Base-by-base conservation (phyloP, 2,329 filamentous ascomycete genomes). In the Sclerotinia nivalis region DNA sequence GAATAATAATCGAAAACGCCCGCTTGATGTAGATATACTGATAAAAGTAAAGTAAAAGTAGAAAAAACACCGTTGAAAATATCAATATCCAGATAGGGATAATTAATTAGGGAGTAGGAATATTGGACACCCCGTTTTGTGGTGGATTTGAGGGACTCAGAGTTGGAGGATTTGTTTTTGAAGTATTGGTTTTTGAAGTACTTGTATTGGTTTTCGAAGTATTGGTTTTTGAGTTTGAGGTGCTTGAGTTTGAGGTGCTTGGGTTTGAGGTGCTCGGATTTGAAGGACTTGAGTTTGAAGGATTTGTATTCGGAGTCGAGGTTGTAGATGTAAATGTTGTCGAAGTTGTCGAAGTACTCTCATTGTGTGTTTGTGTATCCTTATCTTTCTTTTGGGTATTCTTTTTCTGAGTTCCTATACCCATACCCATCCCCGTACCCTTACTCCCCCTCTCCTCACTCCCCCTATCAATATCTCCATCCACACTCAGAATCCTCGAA, bases 151-250 rank as follows among this genome's bases (percentile, higher is more conserved):
- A 56, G 22, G 28, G 34, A 22, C 9, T 56, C 9, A 13, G 18
- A 55, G 5, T 22, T 34, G 7, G 10, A 20, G 28, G 54, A 13
- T 56, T 34, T 1, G 20, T 54, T 1, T 54, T 15, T 25, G 13
- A 31, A 31, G 50, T n/a, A 54, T 25, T 28, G 7, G 13, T 54
- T 18, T 3, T 28, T 4, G n/a, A 54, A 9, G 4, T 15, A 31
- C n/a, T n/a, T n/a, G n/a, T n/a, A n/a, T 20, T 28, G 0, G 5
- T n/a, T 3, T 22, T 15, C 0, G 20, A 22, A 22, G 28, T 0
- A 22, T 56, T 22, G 2, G 13, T 15, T 15, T 15, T 43, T 34
- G 31, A 31, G 31, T 31, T 31, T 31, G 31, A 31, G 31, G 31
- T 2, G 31, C 31, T 31, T 31, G 50, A 3, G 4, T 54, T 18